Evolutionary conservation across 305 asterid species (phyloP).

Genomic region (Solanum hybrid): DNA sequence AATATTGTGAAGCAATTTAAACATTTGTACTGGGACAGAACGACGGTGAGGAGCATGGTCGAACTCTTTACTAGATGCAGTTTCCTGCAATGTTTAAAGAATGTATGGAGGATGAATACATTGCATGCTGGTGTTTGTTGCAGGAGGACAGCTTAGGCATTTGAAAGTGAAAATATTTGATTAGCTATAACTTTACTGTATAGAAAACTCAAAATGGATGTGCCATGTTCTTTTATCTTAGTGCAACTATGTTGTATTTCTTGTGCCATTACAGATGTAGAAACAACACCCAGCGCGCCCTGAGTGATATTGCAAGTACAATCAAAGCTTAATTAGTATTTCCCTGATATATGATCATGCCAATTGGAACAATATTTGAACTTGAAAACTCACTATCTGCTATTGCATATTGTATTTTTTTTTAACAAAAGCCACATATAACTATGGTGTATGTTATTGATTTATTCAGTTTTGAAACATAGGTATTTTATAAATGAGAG

Average conservation of each 20-base stretch:
- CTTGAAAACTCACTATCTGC: background rate
- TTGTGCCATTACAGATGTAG: background rate
- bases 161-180: background rate
- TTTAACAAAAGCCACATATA: background rate
- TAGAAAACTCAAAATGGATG: background rate
- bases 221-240: background rate
- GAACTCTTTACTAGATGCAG: background rate
- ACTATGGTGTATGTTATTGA: background rate
- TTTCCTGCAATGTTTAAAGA: background rate
- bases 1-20: slow-evolving; percentile 26
- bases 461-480: background rate
- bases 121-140: background rate
- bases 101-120: background rate
- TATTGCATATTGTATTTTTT: background rate
- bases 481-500: background rate
- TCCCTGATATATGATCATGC: background rate
- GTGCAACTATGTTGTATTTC: background rate
- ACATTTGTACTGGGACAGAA: background rate
- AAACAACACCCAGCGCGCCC: background rate
- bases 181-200: background rate
- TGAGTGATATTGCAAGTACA: background rate
- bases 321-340: background rate
- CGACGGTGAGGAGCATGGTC: background rate
- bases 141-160: background rate
- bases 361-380: background rate